Conservation (phyloP, 768 basidiomycete genomes). For the Mycena vitilis region DNA sequence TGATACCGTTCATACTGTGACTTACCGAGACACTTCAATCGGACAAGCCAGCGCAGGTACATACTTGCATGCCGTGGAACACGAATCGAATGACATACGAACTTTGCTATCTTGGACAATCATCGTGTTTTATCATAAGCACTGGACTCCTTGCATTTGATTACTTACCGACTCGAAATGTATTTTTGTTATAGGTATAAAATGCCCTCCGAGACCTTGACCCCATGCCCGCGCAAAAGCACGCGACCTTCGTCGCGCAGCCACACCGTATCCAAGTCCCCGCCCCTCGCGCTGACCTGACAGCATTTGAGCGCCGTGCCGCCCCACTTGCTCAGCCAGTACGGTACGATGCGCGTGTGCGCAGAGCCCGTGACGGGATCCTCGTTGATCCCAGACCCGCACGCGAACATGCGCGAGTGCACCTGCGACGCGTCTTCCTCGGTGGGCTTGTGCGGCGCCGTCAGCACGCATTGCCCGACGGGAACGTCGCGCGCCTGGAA, state of each 20-base stretch:
- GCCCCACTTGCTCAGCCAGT: slow-evolving; percentile 30
- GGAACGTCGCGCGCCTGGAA: slow-evolving; percentile 26
- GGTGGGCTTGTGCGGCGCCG: slow-evolving; percentile 29
- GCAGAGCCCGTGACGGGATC: slow-evolving; percentile 35
- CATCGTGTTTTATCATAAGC: background rate
- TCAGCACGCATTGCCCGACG: slow-evolving; percentile 27
- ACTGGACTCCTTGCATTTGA: background rate
- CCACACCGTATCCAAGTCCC: slow-evolving; percentile 30
- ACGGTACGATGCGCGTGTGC: slow-evolving; percentile 34
- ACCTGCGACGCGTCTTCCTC: slow-evolving; percentile 26
- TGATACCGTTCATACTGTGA: slow-evolving; percentile 83
- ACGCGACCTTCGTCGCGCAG: slow-evolving; percentile 28
- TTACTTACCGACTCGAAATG: background rate
- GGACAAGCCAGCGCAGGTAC: background rate
- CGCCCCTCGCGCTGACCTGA: slow-evolving; percentile 28
- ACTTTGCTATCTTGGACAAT: background rate
- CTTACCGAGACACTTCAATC: background rate
- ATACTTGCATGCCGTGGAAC: too few relatives aligned
- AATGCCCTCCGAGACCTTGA: slow-evolving; percentile 21
- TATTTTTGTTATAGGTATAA: slow-evolving; percentile 8
- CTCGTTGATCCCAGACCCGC: slow-evolving; percentile 29
- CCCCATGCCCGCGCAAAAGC: slow-evolving; percentile 24
- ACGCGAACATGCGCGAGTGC: slow-evolving; percentile 33
- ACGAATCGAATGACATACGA: background rate
- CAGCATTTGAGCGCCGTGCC: slow-evolving; percentile 24